phyloP scores from a whole-genome alignment of 257 asterid species.

The Nicotiana otophora region DNA sequence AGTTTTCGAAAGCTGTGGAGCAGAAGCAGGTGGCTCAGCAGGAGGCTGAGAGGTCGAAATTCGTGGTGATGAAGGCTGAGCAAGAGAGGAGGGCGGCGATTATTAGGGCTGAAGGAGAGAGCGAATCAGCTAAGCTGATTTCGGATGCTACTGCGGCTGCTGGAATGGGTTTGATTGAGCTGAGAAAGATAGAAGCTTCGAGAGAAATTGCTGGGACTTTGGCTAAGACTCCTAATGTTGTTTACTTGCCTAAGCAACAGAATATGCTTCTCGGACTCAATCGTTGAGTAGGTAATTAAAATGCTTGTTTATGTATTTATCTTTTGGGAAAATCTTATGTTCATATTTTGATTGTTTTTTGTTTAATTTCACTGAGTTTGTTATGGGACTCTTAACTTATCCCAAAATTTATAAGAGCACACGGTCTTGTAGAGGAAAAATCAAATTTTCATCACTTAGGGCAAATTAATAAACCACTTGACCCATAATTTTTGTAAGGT shows the following conservation, averaged over 20 bases:
- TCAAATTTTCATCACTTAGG: too few relatives aligned
- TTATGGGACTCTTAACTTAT: not conserved
- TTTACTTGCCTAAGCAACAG: conserved; percentile 32
- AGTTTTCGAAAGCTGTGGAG: conserved; percentile 90
- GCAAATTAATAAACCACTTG: not conserved
- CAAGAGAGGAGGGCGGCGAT: conserved; percentile 37
- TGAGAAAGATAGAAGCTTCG: conserved; percentile 41
- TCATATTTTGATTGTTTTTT: not conserved
- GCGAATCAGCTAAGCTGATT: conserved; percentile 45
- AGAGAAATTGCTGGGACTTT: conserved; percentile 41
- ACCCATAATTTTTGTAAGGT: not conserved
- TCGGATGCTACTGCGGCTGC: conserved; percentile 41
- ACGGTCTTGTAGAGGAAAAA: too few relatives aligned
- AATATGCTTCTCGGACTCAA: conserved; percentile 41
- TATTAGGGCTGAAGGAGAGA: conserved; percentile 47
- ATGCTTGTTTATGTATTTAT: not conserved
- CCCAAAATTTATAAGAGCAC: not conserved
- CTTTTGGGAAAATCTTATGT: not conserved
- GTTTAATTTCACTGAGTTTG: not conserved
- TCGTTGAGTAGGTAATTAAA: conserved; percentile 23
- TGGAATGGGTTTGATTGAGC: conserved; percentile 41
- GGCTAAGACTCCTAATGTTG: conserved; percentile 33
- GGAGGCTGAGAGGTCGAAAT: conserved; percentile 94
- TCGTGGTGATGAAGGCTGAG: conserved; percentile 84
- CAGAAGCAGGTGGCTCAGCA: conserved; percentile 99